Conservation (phyloP, 2,329 filamentous ascomycete species). For the Corinectria fuckeliana region DNA sequence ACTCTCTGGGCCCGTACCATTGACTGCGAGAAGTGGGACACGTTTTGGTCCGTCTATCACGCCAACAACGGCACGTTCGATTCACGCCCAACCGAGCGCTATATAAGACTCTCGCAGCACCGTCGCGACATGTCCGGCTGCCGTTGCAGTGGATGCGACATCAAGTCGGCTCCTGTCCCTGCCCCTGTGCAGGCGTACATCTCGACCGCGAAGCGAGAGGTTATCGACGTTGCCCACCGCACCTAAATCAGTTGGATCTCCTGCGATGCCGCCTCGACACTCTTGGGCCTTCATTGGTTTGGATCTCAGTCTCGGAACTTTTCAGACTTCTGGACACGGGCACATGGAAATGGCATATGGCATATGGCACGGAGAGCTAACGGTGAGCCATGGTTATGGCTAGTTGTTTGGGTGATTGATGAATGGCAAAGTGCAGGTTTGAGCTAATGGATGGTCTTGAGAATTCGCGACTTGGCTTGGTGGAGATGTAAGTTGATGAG, state of each 20-base stretch:
- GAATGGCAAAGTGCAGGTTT: background rate
- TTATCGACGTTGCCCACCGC: background rate
- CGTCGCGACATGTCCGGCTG: conserved; percentile 23
- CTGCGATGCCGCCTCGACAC: background rate
- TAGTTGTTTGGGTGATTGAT: background rate
- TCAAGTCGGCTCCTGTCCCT: conserved; percentile 9
- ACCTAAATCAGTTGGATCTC: background rate
- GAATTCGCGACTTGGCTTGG: background rate
- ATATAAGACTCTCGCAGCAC: conserved; percentile 32
- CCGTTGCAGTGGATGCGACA: conserved; percentile 13
- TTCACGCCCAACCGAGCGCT: conserved; percentile 34
- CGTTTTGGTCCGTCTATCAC: conserved; percentile 36
- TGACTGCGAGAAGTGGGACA: conserved; percentile 27
- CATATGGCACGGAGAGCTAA: background rate
- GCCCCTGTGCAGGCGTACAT: background rate
- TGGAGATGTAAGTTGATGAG: background rate
- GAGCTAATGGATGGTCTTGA: background rate
- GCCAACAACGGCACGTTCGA: conserved; percentile 25
- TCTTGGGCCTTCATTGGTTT: background rate
- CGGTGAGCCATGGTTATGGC: too few species aligned
- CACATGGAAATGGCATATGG: background rate
- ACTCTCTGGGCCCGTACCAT: background rate
- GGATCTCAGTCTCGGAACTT: background rate
- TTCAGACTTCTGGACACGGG: background rate
- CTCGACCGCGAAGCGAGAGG: background rate